Conservation (phyloP, 2,329 filamentous ascomycete genomes). For the Aureobasidium zeae region DNA sequence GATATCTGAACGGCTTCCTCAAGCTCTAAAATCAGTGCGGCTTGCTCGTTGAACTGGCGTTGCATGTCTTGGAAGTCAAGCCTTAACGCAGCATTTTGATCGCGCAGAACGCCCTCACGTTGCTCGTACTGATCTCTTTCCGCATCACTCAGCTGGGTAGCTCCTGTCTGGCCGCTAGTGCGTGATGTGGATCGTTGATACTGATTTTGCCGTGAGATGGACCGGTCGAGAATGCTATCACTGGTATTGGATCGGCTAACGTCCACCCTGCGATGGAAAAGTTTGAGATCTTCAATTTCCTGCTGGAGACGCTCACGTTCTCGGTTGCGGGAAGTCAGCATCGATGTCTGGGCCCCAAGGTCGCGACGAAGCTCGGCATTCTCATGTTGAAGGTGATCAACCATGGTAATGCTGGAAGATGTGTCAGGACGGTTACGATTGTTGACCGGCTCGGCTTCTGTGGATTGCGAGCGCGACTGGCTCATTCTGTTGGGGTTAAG, state of each 20-base stretch:
- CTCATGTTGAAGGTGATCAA: constrained; percentile 84
- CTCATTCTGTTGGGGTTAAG: constrained; percentile 29
- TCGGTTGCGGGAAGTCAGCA: constrained; percentile 90
- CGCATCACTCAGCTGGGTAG: constrained; percentile 58
- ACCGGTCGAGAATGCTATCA: constrained; percentile 90
- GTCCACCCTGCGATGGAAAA: constrained; percentile 67
- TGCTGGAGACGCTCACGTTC: constrained; percentile 93
- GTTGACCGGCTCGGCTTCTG: constrained; percentile 28
- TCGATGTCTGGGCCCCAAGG: constrained; percentile 90
- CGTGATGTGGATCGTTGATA: constrained; percentile 63
- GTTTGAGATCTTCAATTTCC: constrained; percentile 93
- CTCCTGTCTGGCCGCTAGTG: constrained; percentile 57
- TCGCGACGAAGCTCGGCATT: constrained; percentile 87
- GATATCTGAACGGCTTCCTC: constrained; percentile 58
- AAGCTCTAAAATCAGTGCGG: constrained; percentile 68
- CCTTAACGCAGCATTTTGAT: constrained; percentile 77
- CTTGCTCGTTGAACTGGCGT: constrained; percentile 67
- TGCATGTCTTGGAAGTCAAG: constrained; percentile 85
- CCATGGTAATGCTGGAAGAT: constrained; percentile 57
- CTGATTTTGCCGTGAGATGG: constrained; percentile 67
- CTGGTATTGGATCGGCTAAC: constrained; percentile 52
- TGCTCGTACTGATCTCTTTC: constrained; percentile 82
- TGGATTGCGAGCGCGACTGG: constrained; percentile 31
- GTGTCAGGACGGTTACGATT: constrained; percentile 39
- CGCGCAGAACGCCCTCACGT: constrained; percentile 71